These are phyloP conservation scores for Aspergillus ibericus DNA, from an alignment of 2,329 filamentous ascomycete species.

Conservation along the genomic window DNA sequence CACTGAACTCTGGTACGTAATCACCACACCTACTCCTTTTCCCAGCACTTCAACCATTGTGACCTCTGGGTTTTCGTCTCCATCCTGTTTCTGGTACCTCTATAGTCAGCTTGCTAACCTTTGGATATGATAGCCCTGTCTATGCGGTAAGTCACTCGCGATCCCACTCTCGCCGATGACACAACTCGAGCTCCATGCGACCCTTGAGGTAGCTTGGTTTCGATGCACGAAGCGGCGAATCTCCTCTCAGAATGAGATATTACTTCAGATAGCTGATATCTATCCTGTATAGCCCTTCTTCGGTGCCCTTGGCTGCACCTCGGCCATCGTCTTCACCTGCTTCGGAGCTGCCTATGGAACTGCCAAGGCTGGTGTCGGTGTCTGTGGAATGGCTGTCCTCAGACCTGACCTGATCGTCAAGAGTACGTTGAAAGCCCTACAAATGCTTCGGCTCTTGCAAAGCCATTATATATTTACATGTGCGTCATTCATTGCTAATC, in stretches of 20 bases:
- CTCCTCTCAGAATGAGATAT: not conserved
- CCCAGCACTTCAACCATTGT: slow-evolving; percentile 35
- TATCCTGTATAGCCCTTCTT: slow-evolving; percentile 72
- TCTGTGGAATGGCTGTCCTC: slow-evolving; percentile 96
- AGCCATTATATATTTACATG: slow-evolving; percentile 10
- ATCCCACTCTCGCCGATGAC: slow-evolving; percentile 8
- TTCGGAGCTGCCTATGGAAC: slow-evolving; percentile 97
- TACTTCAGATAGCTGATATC: slow-evolving; percentile 1
- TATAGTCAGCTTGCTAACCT: slow-evolving; percentile 23
- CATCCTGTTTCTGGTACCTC: not conserved
- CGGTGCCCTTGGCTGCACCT: slow-evolving; percentile 94
- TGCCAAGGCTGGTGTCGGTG: slow-evolving; percentile 98
- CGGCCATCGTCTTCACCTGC: slow-evolving; percentile 94
- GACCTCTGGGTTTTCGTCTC: slow-evolving; percentile 6
- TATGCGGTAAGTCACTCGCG: slow-evolving; percentile 82
- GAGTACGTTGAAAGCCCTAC: slow-evolving; percentile 64
- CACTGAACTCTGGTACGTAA: slow-evolving; percentile 77
- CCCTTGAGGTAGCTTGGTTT: not conserved
- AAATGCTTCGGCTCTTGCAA: not conserved
- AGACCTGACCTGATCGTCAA: slow-evolving; percentile 98
- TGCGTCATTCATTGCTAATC: slow-evolving; percentile 8
- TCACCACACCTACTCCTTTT: slow-evolving; percentile 36
- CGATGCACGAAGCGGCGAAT: not conserved
- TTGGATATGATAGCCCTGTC: slow-evolving; percentile 69
- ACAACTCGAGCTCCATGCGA: slow-evolving; percentile 2